Base-by-base conservation (phyloP, 495 filamentous ascomycete species). In the Hypoxylon fragiforme region DNA sequence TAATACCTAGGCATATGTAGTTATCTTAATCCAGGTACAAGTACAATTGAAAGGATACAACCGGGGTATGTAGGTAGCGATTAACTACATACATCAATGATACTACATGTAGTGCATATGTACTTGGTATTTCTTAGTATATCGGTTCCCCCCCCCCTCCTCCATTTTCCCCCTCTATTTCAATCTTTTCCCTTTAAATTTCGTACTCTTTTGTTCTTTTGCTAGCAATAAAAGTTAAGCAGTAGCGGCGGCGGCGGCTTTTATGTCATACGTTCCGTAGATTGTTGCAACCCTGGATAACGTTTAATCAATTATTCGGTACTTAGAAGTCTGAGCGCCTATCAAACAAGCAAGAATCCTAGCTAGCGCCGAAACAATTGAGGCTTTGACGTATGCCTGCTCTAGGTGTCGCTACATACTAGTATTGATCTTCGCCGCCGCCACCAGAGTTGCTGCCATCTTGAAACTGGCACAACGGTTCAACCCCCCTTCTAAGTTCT, bases 371-470 rank as follows among this genome's bases (percentile, higher is more conserved):
- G 50, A 60, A 50, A 60, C 50, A 54, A 44, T 26, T 54, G 15
- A 60, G 49, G 50, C 44, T 53, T 60, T 60, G 56, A 60, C 56
- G 56, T 60, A 60, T 56, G 44, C 43, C 24, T 47, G 24, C 24
- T 28, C 24, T 9, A 28, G 24, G 24, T 4, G 3, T 15, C 14
- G n/a, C 13, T 37, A n/a, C 34, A 48, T 53, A 36, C 18, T 31
- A 39, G 4, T 50, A 50, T 57, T 34, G 44, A 50, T 60, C 57
- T 60, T 60, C 50, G 57, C 57, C 57, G 50, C 55, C 49, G 55
- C 55, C 55, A 53, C 55, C 36, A 37, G 26, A 34, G 22, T 43
- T 19, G 40, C 43, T 38, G 30, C 44, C 7, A 55, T 47, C 44
- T 55, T 55, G 51, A 55, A 55, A 55, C 51, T 48, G 36, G 15